A percentile compares a stretch with the other conserved stretches of the same genome.
phyloP scores from a whole-genome alignment of 1,284 basidiomycete genomes.

The Melampsora americana region DNA sequence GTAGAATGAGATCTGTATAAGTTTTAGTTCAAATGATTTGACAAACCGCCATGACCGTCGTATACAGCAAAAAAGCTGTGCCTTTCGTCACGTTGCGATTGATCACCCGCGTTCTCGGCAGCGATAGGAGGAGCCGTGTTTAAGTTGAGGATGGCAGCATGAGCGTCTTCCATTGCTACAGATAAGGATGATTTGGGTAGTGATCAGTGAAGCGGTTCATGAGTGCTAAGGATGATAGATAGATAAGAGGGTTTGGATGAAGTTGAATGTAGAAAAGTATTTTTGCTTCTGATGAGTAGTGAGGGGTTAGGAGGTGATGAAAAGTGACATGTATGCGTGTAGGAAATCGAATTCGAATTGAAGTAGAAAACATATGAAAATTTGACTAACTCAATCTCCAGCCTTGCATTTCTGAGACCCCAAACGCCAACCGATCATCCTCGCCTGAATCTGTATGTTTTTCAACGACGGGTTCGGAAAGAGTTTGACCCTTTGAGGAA shows the following conservation, averaged over 20 bases:
- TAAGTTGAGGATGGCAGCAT: slow-evolving; percentile 69
- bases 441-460: slow-evolving; percentile 78
- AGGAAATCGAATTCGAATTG: neutral
- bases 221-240: slow-evolving; percentile 44
- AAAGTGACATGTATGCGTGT: neutral
- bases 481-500: slow-evolving; percentile 55
- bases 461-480: slow-evolving; percentile 66
- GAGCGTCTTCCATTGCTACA: slow-evolving; percentile 95
- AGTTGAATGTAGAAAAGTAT: slow-evolving; percentile 19
- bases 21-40: slow-evolving; percentile 2
- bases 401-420: slow-evolving; percentile 95
- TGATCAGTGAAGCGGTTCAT: slow-evolving; percentile 2
- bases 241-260: slow-evolving; percentile 33
- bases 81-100: slow-evolving; percentile 56
- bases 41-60: slow-evolving; percentile 93
- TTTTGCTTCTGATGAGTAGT: slow-evolving; percentile 7
- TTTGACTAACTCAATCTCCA: slow-evolving; percentile 86
- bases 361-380: neutral
- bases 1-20: slow-evolving; percentile 7
- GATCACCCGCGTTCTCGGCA: slow-evolving; percentile 57
- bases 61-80: slow-evolving; percentile 89
- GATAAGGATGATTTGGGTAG: slow-evolving; percentile 8
- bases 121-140: slow-evolving; percentile 48
- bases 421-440: slow-evolving; percentile 75
- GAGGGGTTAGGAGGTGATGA: slow-evolving; percentile 2